Conservation (phyloP, 345 rosid genomes). For the Eucalyptus paniculata region DNA sequence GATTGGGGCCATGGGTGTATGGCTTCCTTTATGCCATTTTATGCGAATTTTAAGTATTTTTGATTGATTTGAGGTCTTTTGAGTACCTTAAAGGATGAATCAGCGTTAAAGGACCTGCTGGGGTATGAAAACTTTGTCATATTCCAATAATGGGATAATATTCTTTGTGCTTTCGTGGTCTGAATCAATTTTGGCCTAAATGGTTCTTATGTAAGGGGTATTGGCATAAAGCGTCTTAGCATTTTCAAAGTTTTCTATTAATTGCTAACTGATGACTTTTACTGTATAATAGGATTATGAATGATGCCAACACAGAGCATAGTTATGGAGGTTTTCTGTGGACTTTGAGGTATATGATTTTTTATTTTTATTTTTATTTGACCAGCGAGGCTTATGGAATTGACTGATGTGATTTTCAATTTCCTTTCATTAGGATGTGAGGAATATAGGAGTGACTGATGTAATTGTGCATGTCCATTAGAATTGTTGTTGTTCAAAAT, state of each 20-base stretch:
- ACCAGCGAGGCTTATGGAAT: not conserved
- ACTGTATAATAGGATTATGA: slow-evolving; percentile 52
- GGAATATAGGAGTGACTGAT: not conserved
- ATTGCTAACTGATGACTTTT: not conserved
- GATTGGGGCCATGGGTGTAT: not conserved
- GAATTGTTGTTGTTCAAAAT: not conserved
- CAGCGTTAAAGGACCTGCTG: not conserved
- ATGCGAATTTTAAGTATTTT: not conserved
- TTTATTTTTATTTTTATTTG: not conserved
- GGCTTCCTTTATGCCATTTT: not conserved
- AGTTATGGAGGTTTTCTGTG: slow-evolving; percentile 79
- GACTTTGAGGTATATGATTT: slow-evolving; percentile 74
- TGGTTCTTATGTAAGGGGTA: not conserved
- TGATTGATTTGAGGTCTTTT: not conserved
- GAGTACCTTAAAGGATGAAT: not conserved
- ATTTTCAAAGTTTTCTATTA: not conserved
- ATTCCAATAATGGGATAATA: not conserved
- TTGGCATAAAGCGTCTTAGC: not conserved
- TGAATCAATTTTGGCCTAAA: not conserved
- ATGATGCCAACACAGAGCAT: slow-evolving; percentile 61
- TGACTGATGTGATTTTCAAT: not conserved
- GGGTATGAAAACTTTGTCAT: not conserved
- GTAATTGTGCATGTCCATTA: not conserved
- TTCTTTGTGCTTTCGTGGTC: not conserved
- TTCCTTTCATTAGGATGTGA: not conserved